Base-by-base conservation (phyloP, 1,139 yeast species). In the Yamadazyma membranifaciens region DNA sequence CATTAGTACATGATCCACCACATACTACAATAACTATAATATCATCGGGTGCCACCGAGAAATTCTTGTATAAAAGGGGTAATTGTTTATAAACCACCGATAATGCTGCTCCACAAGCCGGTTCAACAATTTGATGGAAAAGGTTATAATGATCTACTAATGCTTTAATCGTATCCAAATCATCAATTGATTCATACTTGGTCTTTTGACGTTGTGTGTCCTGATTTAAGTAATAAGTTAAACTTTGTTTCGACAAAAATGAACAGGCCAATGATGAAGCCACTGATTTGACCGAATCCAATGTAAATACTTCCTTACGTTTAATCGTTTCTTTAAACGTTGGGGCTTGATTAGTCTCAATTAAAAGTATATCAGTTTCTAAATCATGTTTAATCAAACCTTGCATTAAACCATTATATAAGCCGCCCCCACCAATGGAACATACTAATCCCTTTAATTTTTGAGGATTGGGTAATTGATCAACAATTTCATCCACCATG, bases 351-450 rank as follows among this genome's bases (percentile, higher is more conserved):
- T 42, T 45, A 5, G 75, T 66, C 43, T 69, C 75, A n/a, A 68
- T 51, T 25, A 66, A 58, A 29, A 69, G 44, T 6, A 66, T 55
- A 10, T 61, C 60, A 2, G 61, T 53, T 11, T 50, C 44, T 22
- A 51, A 38, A 3, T 50, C 41, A 36, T 59, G 53, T 31, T 52
- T 46, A 27, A 55, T 37, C 29, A 67, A 50, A 2, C 74, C 75
- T 20, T 54, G 48, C 37, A 57, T 54, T 5, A 69, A 49, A 4
- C 75, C 75, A 44, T 66, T 67, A 52, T 68, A 68, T 22, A 69
- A 54, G 1, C 73, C 73, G 1, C 74, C 74, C 2, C 75, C 75
- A 13, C 75, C 75, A 12, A 68, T 65, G 17, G 72, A 65, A 45
- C 73, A 68, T 5, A 66, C 71, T 6, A 69, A 53, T 0, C 69